Conservation (phyloP, 495 filamentous ascomycete genomes). For the Physcia stellaris region DNA sequence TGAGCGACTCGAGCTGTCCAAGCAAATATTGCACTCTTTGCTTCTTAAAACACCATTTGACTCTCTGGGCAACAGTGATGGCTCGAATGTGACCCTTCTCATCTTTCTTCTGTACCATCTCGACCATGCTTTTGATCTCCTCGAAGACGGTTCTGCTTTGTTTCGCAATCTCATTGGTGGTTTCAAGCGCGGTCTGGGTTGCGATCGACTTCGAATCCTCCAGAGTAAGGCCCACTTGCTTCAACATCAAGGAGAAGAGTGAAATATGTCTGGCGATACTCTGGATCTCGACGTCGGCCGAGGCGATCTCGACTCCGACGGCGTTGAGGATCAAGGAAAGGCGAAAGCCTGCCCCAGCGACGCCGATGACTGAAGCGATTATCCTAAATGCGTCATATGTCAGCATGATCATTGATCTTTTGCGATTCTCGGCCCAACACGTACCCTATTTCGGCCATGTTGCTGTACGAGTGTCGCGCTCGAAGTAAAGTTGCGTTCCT, state of each 20-base stretch:
- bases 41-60: constrained; percentile 33
- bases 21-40: constrained; percentile 31
- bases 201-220: constrained; percentile 18
- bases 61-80: constrained; percentile 24
- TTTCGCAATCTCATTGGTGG: constrained; percentile 26
- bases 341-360: constrained; percentile 30
- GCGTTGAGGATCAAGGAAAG: constrained; percentile 32
- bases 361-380: constrained; percentile 20
- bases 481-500: too few species aligned
- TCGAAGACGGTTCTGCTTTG: constrained; percentile 29
- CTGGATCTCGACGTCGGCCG: constrained; percentile 30
- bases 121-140: constrained; percentile 32
- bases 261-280: constrained; percentile 32
- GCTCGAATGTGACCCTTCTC: constrained; percentile 17
- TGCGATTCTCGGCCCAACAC: neutral
- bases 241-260: constrained; percentile 30
- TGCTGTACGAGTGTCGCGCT: neutral
- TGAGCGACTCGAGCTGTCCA: constrained; percentile 31
- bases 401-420: neutral
- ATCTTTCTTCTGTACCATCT: constrained; percentile 24
- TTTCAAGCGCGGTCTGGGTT: constrained; percentile 23
- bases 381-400: constrained; percentile 5
- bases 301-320: constrained; percentile 28
- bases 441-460: constrained; percentile 7
- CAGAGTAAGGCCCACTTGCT: constrained; percentile 25